Conservation (phyloP, 2,329 filamentous ascomycete species). For the Ophiostoma tasmaniense region DNA sequence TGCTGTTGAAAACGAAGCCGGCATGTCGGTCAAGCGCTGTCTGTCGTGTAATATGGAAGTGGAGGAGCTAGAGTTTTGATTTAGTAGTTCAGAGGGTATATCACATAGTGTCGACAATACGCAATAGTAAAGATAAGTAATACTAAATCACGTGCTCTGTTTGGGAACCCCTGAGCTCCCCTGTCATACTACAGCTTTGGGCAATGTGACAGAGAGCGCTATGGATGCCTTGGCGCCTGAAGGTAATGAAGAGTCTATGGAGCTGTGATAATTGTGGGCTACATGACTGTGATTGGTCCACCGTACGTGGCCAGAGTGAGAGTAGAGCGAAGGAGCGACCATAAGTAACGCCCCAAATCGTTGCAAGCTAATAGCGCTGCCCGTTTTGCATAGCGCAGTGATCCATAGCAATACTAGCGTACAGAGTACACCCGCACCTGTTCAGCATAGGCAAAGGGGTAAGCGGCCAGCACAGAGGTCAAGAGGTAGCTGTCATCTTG, state of each 20-base stretch:
- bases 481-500: neutral
- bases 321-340: neutral
- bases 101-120: neutral
- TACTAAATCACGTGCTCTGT: slow-evolving; percentile 11
- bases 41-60: slow-evolving; percentile 69
- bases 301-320: neutral
- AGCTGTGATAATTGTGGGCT: slow-evolving; percentile 25
- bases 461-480: neutral
- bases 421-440: neutral
- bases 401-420: neutral
- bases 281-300: neutral
- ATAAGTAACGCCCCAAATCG: neutral
- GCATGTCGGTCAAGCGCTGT: slow-evolving; percentile 74
- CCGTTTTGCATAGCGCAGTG: neutral
- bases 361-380: neutral
- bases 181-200: neutral
- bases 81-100: neutral
- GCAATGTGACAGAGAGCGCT: neutral
- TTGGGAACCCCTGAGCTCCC: neutral
- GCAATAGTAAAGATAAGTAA: neutral
- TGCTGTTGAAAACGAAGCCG: slow-evolving; percentile 59
- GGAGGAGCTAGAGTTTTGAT: slow-evolving; percentile 60
- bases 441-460: neutral
- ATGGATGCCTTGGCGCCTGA: slow-evolving; percentile 34
- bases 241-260: neutral